phyloP scores from a whole-genome alignment of 768 basidiomycete species.

The Phaffia tasmanica region DNA sequence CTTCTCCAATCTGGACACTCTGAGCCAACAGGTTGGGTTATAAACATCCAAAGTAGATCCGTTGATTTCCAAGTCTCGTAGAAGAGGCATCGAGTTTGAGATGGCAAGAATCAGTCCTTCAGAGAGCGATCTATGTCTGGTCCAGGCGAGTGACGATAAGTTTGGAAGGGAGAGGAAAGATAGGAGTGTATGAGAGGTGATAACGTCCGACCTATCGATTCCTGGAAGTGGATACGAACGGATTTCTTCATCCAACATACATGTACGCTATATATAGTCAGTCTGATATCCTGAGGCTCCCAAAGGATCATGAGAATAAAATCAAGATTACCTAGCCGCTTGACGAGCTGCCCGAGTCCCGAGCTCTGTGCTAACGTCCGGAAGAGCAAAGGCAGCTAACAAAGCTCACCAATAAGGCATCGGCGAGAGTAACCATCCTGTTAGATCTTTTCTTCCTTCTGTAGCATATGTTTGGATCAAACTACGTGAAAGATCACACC shows the following conservation, averaged over 20 bases:
- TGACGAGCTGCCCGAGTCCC: background rate
- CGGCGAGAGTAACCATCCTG: no score
- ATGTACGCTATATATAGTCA: background rate
- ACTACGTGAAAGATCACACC: background rate
- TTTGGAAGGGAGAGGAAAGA: conserved; percentile 15
- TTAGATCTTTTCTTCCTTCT: conserved; percentile 1
- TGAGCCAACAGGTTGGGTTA: conserved; percentile 2
- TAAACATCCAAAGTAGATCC: conserved; percentile 9
- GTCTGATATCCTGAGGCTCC: background rate
- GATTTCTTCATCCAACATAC: conserved; percentile 1
- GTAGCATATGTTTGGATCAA: no score
- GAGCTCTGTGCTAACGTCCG: background rate
- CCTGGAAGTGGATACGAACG: conserved; percentile 16
- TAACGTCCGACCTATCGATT: background rate
- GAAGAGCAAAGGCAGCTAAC: no score
- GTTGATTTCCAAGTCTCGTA: conserved; percentile 22
- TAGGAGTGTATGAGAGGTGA: conserved; percentile 11
- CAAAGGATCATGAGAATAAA: background rate
- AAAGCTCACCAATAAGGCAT: no score
- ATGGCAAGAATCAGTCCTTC: conserved; percentile 8
- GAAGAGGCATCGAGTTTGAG: conserved; percentile 1
- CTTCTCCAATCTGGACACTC: conserved; percentile 1
- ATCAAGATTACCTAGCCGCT: background rate
- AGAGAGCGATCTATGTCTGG: conserved; percentile 14
- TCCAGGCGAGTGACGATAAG: conserved; percentile 20